A percentile compares a stretch with the other conserved stretches of the same genome.
Evolutionary conservation across 2,329 filamentous ascomycete species (phyloP).

Genomic region (Arthrobotrys conoides): DNA sequence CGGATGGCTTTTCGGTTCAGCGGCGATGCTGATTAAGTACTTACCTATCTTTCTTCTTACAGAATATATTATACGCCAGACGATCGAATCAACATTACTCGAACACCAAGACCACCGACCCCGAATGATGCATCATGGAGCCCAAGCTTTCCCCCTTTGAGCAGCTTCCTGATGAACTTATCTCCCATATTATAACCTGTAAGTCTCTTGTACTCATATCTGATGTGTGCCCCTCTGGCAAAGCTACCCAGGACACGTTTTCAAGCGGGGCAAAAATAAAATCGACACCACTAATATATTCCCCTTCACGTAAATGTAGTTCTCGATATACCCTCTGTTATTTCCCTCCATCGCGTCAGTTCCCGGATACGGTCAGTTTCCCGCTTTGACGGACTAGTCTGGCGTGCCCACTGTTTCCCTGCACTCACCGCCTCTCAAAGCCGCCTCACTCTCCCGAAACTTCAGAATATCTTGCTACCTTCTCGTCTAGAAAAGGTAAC

Average conservation of each 20-base stretch:
- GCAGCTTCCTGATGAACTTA: conserved; percentile 51
- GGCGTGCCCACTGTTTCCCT: conserved; percentile 38
- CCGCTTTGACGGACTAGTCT: conserved; percentile 49
- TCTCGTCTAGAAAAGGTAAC: conserved; percentile 20
- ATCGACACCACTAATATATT: background rate
- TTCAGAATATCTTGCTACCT: too few relatives aligned
- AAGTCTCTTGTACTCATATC: conserved; percentile 19
- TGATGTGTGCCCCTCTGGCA: background rate
- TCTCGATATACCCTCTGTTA: conserved; percentile 45
- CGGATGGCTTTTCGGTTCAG: background rate
- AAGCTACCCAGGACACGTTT: too few relatives aligned
- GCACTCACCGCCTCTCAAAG: background rate
- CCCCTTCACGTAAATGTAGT: conserved; percentile 17
- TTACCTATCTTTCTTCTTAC: too few relatives aligned
- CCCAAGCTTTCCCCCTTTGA: conserved; percentile 42
- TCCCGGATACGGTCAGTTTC: conserved; percentile 47
- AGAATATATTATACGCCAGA: too few relatives aligned
- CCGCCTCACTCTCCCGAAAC: background rate
- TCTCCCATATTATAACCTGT: conserved; percentile 50
- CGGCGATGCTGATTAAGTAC: background rate
- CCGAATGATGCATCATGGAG: conserved; percentile 23
- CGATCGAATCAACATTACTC: too few relatives aligned
- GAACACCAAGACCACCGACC: too few relatives aligned
- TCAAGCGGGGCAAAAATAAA: too few relatives aligned
- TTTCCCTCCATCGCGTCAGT: conserved; percentile 55